Evolutionary conservation across 768 basidiomycete species (phyloP).

Genomic region (Boletus reticulatus): DNA sequence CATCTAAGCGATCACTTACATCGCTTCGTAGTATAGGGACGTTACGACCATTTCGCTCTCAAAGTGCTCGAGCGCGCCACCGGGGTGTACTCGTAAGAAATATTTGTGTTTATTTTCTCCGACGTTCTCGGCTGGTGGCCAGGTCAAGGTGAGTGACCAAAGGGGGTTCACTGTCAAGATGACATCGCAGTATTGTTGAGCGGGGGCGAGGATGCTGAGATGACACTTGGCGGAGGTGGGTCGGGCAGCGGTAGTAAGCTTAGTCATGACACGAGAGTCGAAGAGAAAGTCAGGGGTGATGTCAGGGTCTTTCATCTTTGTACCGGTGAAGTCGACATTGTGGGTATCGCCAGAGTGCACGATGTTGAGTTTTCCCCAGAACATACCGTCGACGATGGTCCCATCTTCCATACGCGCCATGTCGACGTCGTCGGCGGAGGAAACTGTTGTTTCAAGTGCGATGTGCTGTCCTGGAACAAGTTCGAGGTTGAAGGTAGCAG

Average conservation of each 20-base stretch:
- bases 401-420: constrained; percentile 93
- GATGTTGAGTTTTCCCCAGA: constrained; percentile 87
- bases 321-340: constrained; percentile 80
- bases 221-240: constrained; percentile 76
- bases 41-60: constrained; percentile 79
- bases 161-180: constrained; percentile 65
- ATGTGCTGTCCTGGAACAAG: constrained; percentile 76
- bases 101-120: constrained; percentile 76
- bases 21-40: constrained; percentile 81
- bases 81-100: constrained; percentile 79
- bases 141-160: constrained; percentile 75
- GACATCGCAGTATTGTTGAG: constrained; percentile 78
- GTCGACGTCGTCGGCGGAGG: constrained; percentile 78
- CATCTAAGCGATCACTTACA: constrained; percentile 45
- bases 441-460: constrained; percentile 74
- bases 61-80: constrained; percentile 85
- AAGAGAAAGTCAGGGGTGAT: constrained; percentile 68
- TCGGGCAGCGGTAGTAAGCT: constrained; percentile 71
- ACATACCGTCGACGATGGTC: constrained; percentile 78
- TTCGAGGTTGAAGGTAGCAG: constrained; percentile 80
- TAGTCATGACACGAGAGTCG: constrained; percentile 75
- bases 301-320: constrained; percentile 63
- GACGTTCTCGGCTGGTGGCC: constrained; percentile 73
- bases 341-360: constrained; percentile 77
- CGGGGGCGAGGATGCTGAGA: constrained; percentile 69